Base-by-base conservation (phyloP, 805 yeast species). In the Vanderwaltozyma yarrowii region DNA sequence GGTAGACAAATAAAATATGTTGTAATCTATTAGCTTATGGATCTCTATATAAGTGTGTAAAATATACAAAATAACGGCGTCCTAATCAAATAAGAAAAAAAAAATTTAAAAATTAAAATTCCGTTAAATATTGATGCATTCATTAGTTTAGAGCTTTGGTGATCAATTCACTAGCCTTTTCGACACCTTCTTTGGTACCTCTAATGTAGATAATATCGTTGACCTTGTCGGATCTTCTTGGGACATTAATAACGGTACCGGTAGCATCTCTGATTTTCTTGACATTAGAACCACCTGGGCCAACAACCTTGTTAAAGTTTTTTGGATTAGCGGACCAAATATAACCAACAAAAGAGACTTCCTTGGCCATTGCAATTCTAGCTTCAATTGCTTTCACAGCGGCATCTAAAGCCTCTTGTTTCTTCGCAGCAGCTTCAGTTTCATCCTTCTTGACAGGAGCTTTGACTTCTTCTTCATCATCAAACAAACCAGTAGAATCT, bases 271-370 rank as follows among this genome's bases (percentile, higher is more conserved):
- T 76, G 42, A 84, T 69, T 45, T 64, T 62, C 50, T 71, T 75
- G 53, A 85, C 67, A 44, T 73, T 76, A 26, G 76, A 61, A 33
- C 95, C 95, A 47, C 74, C 79, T 13, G 85, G 76, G 8, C 95
- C 95, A 45, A 86, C 73, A 37, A 85, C 66, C 55, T 69, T 73
- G 41, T 80, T 71, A 58, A 81, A 80, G 32, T 56, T 55, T 20
- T 61, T 53, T 12, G 75, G 61, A 40, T 73, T 68, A 30, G 72
- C 60, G 29, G 75, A 61, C 71, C 80, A 80, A 43, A 81, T 61
- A 73, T 75, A 83, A 12, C 78, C 92, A 34, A 64, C 65, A 30
- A 63, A 51, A 32, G 69, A 67, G 36, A 74, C 75, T 17, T 52
- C 49, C 41, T 65, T 52, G 36, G 74, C 75, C 30, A 60, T 57